Percentiles rank a stretch among this genome's conserved stretches.
phyloP scores from a whole-genome alignment of 2,329 filamentous ascomycete genomes.

The Xylariaceae sp. region DNA sequence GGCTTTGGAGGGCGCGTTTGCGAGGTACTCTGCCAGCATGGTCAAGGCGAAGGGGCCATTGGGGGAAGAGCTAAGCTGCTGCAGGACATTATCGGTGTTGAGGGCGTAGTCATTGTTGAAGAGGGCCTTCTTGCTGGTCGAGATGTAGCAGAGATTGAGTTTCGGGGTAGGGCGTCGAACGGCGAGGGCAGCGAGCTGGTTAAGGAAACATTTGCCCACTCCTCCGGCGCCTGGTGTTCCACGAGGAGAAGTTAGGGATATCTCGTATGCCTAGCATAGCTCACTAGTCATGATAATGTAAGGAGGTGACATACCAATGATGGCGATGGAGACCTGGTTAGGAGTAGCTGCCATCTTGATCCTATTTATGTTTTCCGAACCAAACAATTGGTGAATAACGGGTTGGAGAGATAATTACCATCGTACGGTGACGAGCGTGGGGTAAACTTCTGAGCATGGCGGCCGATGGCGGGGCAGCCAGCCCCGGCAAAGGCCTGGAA shows the following conservation, averaged over 20 bases:
- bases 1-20: conserved; percentile 71
- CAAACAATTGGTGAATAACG: background rate
- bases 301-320: conserved; percentile 37
- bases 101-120: conserved; percentile 72
- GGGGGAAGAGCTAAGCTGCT: conserved; percentile 61
- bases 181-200: conserved; percentile 70
- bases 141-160: conserved; percentile 79
- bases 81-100: conserved; percentile 56
- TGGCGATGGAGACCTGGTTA: conserved; percentile 51
- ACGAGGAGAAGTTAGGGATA: conserved; percentile 8
- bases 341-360: conserved; percentile 30
- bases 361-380: conserved; percentile 34
- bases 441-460: conserved; percentile 13
- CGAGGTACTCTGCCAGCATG: conserved; percentile 75
- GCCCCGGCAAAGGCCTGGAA: background rate
- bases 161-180: conserved; percentile 65
- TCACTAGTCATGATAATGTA: background rate
- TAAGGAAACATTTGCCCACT: conserved; percentile 87
- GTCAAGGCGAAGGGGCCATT: conserved; percentile 65
- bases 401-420: conserved; percentile 1
- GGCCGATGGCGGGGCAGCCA: conserved; percentile 32
- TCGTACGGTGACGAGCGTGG: conserved; percentile 13
- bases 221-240: conserved; percentile 72
- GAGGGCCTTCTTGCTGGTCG: conserved; percentile 80
- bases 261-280: background rate